Evolutionary conservation across 2,329 filamentous ascomycete genomes (phyloP), one percentile per base, ranked within the genome.

Genomic region (Mycosphaerella sp.): DNA sequence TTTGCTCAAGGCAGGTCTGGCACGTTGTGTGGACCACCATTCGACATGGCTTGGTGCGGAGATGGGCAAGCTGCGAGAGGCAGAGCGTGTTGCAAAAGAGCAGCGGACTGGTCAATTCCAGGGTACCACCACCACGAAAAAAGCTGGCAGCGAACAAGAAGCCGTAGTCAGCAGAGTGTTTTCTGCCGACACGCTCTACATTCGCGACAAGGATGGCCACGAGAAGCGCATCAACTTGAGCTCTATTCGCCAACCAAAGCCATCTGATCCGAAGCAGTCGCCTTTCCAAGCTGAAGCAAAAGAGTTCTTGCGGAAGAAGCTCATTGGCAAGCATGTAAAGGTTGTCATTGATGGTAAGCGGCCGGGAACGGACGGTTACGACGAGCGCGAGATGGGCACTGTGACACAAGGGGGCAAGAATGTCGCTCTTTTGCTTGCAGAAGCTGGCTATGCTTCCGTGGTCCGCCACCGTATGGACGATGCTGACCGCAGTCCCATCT

Each of bases 381-480:
- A 97, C 67, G 91, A 93, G 67, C 87, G 90, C 52, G 93, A 98
- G 62, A 93, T 98, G 66, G 92, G 89, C 41, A 96, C 92, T 1
- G 81, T 98, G 43, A 85, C 83, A 1, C 79, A 86, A 49, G 88
- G 87, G 69, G 86, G 85, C 72, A 93, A 91, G 74, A 97, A 97
- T 69, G 78, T 97, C 59, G 90, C 86, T 57, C 74, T 97, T 39
- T 70, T 81, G 49, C 77, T 97, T 39, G 89, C 97, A n/a, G 89
- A 96, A 73, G 88, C 87, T 61, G 93, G 93, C 31, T 95, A 91
- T 76, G 88, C 86, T 23, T 92, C 91, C 0, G 93, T 98, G 7
- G 95, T 98, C 66, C 85, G 93, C 58, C 93, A 98, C 74, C 84
- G 91, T 60, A 88, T 92, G 73, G 92, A 97, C 66, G 93, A 98